Base-by-base conservation (phyloP, 176 grass and related monocot genomes). In the Alopecurus myosuroides region DNA sequence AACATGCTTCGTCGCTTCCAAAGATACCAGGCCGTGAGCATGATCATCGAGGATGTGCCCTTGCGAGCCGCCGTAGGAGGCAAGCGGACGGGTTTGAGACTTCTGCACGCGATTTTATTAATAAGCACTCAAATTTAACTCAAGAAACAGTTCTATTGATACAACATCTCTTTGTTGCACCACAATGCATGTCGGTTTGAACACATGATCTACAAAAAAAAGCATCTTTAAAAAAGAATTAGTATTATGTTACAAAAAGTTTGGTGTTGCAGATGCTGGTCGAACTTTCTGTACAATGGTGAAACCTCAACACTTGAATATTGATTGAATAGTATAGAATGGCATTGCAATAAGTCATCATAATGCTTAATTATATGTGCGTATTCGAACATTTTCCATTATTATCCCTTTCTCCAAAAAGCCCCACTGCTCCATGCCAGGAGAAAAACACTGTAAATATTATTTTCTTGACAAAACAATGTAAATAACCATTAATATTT, bases 391-490 rank as follows among this genome's bases (percentile, higher is more conserved):
- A 23, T 77, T 31, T 68, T 74, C 9, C 40, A 30, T 69, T 39
- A 4, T 23, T 20, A 8, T 4, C n/a, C 26, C 34, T 3, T 35
- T 35, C 58, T 60, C 51, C 15, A 11, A 63, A 64, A 50, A 64
- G 17, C 25, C 14, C 37, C 52, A 58, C n/a, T n/a, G n/a, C n/a
- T n/a, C n/a, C n/a, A 17, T 2, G n/a, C 10, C 42, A 6, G 22
- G 62, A 65, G 55, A 81, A 87, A 87, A 81, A 81, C 81, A 66
- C 78, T 0, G 0, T 72, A 87, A 81, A 87, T 74, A 66, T 87
- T 86, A 22, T 62, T 74, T 74, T 51, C 52, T 36, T 39, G 41
- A 74, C 22, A 51, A 42, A 10, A 64, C n/a, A 53, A 0, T 53
- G 9, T 18, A 45, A 7, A 64, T 39, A 73, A n/a, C 55, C 11